These are phyloP conservation scores for Lotmaria passim DNA, from an alignment of 208 protist genomes.

Conservation along the genomic window DNA sequence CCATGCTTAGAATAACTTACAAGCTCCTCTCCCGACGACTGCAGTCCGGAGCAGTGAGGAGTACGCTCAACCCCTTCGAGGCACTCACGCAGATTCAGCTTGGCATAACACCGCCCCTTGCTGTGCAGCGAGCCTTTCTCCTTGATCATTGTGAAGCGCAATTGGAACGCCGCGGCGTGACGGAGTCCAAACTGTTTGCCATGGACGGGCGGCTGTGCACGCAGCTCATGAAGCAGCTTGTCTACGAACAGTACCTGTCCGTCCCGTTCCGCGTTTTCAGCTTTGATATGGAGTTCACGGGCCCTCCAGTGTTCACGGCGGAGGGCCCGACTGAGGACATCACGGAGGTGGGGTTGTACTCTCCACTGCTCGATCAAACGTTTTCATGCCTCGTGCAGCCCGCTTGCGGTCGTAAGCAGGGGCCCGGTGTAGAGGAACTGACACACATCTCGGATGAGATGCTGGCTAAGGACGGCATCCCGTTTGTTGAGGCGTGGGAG, in stretches of 20 bases:
- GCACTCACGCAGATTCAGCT: conserved; percentile 86
- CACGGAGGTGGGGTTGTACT: conserved; percentile 87
- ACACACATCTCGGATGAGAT: conserved; percentile 82
- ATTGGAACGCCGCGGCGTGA: conserved; percentile 73
- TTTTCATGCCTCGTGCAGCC: conserved; percentile 83
- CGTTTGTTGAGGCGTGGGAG: conserved; percentile 83
- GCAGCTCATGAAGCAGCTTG: conserved; percentile 65
- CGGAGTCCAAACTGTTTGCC: conserved; percentile 77
- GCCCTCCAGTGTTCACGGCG: conserved; percentile 80
- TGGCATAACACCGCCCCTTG: conserved; percentile 73
- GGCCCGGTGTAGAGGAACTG: conserved; percentile 67
- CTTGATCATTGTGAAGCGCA: conserved; percentile 75
- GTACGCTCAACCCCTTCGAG: conserved; percentile 65
- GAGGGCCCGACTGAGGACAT: conserved; percentile 90
- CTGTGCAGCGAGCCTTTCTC: conserved; percentile 78
- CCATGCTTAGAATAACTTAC: not conserved
- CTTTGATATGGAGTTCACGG: conserved; percentile 93
- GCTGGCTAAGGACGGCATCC: conserved; percentile 66
- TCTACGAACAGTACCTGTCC: conserved; percentile 84
- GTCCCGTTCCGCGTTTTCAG: conserved; percentile 88
- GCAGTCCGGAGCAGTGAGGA: conserved; percentile 5
- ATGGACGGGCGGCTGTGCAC: conserved; percentile 79
- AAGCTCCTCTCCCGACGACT: not conserved
- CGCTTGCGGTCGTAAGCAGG: conserved; percentile 53
- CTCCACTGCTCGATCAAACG: conserved; percentile 62